These are phyloP conservation scores for Madurella mycetomatis DNA, from an alignment of 2,329 filamentous ascomycete genomes.

Conservation along the genomic window DNA sequence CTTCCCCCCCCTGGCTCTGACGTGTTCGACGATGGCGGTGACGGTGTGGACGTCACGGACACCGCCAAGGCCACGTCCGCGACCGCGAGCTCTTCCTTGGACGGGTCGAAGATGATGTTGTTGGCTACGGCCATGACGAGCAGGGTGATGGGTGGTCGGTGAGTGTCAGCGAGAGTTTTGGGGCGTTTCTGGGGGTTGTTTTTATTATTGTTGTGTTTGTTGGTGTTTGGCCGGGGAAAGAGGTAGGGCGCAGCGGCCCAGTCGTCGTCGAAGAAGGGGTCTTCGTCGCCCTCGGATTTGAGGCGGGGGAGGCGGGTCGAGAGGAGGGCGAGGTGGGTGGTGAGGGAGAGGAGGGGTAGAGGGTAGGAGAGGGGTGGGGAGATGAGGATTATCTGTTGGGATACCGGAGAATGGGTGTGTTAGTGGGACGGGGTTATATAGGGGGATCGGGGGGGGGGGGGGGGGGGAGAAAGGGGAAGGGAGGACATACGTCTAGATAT, in stretches of 20 bases:
- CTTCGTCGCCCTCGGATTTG: constrained; percentile 87
- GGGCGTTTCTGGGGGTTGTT: no score
- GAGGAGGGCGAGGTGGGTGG: constrained; percentile 88
- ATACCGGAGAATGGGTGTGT: constrained; percentile 10
- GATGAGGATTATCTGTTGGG: constrained; percentile 73
- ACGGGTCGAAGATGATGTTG: constrained; percentile 92
- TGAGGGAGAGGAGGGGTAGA: constrained; percentile 84
- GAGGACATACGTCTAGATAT: constrained; percentile 75
- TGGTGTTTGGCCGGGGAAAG: constrained; percentile 53
- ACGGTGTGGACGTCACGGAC: constrained; percentile 56
- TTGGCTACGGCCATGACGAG: constrained; percentile 81
- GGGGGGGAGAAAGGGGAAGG: no score
- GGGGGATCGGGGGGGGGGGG: no score
- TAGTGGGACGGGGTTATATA: background rate
- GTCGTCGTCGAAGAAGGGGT: constrained; percentile 96
- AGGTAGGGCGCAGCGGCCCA: constrained; percentile 80
- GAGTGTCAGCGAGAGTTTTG: constrained; percentile 8
- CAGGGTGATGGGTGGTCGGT: constrained; percentile 78
- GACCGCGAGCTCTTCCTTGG: constrained; percentile 85
- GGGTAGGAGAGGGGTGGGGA: constrained; percentile 93
- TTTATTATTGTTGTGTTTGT: constrained; percentile 18
- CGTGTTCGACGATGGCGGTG: background rate
- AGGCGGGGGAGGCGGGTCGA: constrained; percentile 78
- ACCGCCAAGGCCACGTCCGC: constrained; percentile 86
- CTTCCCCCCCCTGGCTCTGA: constrained; percentile 24